phyloP scores from a whole-genome alignment of 768 basidiomycete species.

The Tricholoma hemisulphureum region DNA sequence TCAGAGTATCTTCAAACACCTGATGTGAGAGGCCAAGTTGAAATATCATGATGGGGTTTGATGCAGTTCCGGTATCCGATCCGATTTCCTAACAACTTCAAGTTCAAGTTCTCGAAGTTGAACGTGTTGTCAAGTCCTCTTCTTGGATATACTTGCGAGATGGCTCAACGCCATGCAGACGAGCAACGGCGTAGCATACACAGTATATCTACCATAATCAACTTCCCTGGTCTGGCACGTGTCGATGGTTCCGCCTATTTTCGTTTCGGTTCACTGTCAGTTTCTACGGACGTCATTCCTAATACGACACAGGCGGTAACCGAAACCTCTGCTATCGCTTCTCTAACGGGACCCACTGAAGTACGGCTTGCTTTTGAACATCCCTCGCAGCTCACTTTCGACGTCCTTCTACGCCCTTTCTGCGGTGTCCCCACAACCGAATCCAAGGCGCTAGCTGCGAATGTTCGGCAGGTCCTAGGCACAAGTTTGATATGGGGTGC shows the following conservation, averaged over 20 bases:
- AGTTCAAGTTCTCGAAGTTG: background rate
- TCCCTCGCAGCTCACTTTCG: slow-evolving; percentile 71
- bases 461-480: slow-evolving; percentile 55
- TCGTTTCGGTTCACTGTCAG: slow-evolving; percentile 39
- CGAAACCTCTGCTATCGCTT: slow-evolving; percentile 51
- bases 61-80: background rate
- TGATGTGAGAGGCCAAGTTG: too few relatives aligned
- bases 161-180: slow-evolving; percentile 18
- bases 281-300: slow-evolving; percentile 9
- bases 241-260: slow-evolving; percentile 80
- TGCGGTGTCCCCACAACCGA: slow-evolving; percentile 68
- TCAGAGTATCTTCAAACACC: too few relatives aligned
- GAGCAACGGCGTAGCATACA: slow-evolving; percentile 40
- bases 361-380: slow-evolving; percentile 67
- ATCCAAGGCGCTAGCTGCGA: slow-evolving; percentile 55
- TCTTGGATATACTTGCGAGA: too few relatives aligned
- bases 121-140: too few relatives aligned
- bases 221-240: slow-evolving; percentile 61
- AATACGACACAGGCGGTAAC: background rate
- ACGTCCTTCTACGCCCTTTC: slow-evolving; percentile 70
- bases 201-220: slow-evolving; percentile 39
- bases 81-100: background rate
- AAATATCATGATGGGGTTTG: too few relatives aligned
- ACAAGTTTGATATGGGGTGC: slow-evolving; percentile 65
- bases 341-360: slow-evolving; percentile 80